Conservation (phyloP, 2,329 filamentous ascomycete genomes). For the Rhinocladiella similis region DNA sequence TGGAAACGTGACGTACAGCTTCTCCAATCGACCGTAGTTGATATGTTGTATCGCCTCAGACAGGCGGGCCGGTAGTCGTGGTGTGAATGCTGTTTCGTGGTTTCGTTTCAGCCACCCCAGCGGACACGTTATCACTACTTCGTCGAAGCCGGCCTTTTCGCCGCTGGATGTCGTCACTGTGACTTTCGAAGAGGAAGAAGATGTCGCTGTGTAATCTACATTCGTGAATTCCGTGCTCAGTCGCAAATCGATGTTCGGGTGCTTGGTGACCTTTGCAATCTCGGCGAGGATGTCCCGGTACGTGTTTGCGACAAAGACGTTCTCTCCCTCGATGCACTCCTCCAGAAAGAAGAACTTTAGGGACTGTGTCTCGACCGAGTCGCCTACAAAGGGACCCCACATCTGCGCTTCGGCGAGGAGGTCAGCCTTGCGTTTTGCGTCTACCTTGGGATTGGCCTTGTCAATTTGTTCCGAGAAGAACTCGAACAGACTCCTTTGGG, state of each 20-base stretch:
- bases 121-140: slow-evolving; percentile 54
- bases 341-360: slow-evolving; percentile 66
- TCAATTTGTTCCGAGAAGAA: slow-evolving; percentile 55
- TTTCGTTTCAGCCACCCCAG: slow-evolving; percentile 54
- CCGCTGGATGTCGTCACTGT: slow-evolving; percentile 42
- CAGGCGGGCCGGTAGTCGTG: slow-evolving; percentile 44
- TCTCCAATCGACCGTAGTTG: slow-evolving; percentile 49
- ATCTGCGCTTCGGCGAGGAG: slow-evolving; percentile 57
- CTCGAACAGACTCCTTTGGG: slow-evolving; percentile 55
- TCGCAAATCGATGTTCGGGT: slow-evolving; percentile 47
- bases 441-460: slow-evolving; percentile 29
- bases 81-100: slow-evolving; percentile 47
- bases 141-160: slow-evolving; percentile 45
- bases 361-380: slow-evolving; percentile 59
- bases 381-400: slow-evolving; percentile 66
- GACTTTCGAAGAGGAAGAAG: slow-evolving; percentile 37
- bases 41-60: slow-evolving; percentile 48
- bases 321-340: slow-evolving; percentile 66
- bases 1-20: slow-evolving; percentile 67
- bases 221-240: slow-evolving; percentile 46
- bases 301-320: slow-evolving; percentile 62
- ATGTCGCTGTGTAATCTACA: slow-evolving; percentile 34
- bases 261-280: slow-evolving; percentile 46
- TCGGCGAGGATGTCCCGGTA: slow-evolving; percentile 58
- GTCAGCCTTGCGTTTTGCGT: slow-evolving; percentile 42